Evolutionary conservation across 75 land plant species (phyloP), one percentile per base, ranked within the genome.

Genomic region (Pseudotsuga menziesii): DNA sequence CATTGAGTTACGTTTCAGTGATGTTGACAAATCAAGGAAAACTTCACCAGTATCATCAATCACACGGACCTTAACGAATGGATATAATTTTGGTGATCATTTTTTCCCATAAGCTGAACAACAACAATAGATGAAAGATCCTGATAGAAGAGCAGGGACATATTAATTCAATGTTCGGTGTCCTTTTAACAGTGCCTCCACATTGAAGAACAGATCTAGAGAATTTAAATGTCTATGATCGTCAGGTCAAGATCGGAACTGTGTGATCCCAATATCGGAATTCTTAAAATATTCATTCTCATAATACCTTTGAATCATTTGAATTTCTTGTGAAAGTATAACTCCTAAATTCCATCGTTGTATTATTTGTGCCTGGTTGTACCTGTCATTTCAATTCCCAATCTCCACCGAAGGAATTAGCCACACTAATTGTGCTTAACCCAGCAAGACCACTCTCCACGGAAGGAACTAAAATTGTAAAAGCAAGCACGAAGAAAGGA

Each of bases 71-170:
- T 91, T 88, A 58, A 93, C 90, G 70, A 91, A 95, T 19, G 98
- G 96, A 84, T 93, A 96, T 78, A 44, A 93, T 93, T 3, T 96
- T 96, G 23, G 98, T 96, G 57, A 95, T 86, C 78, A 79, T 81
- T 75, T 91, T 92, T 92, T 91, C 78, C 75, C 44, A 58, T 36
- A 39, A 5, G 26, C 7, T 41, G n/a, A 5, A 74, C 5, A 58
- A 15, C 52, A 48, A 48, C 32, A 29, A 27, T 17, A 73, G 20
- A 54, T 17, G 8, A 7, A 36, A 57, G 23, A 74, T 74, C 35
- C 71, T 17, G 6, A 69, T 23, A 20, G 20, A 69, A 36, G 9
- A 69, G 23, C 72, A 39, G n/a, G 52, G 3, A 41, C 48, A 39
- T 69, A 69, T 69, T 5, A n/a, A 69, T 69, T 36, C 52, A 69